These are phyloP conservation scores for Chlorella ohadii DNA, from an alignment of 139 green algal species.

Conservation along the genomic window DNA sequence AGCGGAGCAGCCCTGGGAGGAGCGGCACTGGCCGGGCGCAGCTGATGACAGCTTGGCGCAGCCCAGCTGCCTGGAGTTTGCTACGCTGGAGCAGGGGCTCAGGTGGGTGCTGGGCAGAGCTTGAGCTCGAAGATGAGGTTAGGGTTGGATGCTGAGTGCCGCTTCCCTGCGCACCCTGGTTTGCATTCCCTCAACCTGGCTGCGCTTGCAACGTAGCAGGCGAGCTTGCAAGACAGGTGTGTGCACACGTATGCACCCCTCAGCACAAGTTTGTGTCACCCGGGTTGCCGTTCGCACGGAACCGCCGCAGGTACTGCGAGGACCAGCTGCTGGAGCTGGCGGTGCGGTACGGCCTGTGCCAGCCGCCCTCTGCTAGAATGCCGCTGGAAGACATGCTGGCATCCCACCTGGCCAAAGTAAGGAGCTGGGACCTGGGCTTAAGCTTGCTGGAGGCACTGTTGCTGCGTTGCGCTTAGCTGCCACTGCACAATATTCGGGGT, in stretches of 20 bases:
- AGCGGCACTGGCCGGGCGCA: not conserved
- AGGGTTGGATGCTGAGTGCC: too few relatives aligned
- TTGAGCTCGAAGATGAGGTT: too few relatives aligned
- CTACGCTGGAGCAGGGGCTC: constrained; percentile 41
- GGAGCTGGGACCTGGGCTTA: too few relatives aligned
- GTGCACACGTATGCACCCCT: too few relatives aligned
- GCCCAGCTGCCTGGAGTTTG: constrained; percentile 22
- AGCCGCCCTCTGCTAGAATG: constrained; percentile 26
- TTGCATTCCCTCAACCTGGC: too few relatives aligned
- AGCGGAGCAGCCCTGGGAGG: constrained; percentile 12
- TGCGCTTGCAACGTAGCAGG: too few relatives aligned
- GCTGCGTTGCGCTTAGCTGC: not conserved
- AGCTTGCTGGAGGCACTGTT: too few relatives aligned
- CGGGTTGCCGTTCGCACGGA: too few relatives aligned
- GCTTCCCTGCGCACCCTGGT: too few relatives aligned
- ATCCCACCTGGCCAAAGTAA: constrained; percentile 37
- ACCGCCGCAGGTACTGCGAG: constrained; percentile 36
- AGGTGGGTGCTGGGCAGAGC: not conserved
- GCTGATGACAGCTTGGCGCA: not conserved
- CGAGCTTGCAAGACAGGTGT: too few relatives aligned
- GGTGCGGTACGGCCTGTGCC: constrained; percentile 37
- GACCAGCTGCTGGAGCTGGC: constrained; percentile 34
- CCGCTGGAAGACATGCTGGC: constrained; percentile 36
- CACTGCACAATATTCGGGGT: not conserved
- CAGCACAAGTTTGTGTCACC: too few relatives aligned